These are phyloP conservation scores for Hypoxylon sp. DNA, from an alignment of 2,329 filamentous ascomycete genomes.

Conservation along the genomic window DNA sequence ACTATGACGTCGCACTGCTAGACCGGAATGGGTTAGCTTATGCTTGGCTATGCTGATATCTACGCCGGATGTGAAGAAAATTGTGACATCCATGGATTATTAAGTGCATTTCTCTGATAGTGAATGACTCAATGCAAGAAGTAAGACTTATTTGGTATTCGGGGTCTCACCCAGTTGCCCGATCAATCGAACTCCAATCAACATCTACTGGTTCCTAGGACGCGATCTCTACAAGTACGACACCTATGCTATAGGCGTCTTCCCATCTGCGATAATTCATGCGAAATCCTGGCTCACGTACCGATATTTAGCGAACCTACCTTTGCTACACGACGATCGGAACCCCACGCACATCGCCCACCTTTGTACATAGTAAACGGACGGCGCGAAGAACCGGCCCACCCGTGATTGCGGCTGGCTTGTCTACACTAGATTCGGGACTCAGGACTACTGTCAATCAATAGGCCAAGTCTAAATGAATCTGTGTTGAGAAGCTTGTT, in stretches of 20 bases:
- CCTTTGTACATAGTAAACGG: background rate
- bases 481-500: too few species aligned
- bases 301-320: background rate
- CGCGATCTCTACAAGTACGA: background rate
- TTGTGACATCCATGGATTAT: background rate
- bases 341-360: background rate
- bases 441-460: too few species aligned
- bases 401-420: too few species aligned
- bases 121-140: background rate
- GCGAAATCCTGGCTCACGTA: background rate
- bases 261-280: too few species aligned
- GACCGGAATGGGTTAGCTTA: conserved; percentile 26
- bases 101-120: background rate
- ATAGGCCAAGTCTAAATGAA: too few species aligned
- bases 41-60: conserved; percentile 9
- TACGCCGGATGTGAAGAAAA: background rate
- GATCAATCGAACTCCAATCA: background rate
- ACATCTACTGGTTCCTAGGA: background rate
- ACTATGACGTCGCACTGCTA: conserved; percentile 17
- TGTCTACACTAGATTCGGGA: too few species aligned
- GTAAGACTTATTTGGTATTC: background rate
- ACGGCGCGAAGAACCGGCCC: background rate
- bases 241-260: background rate
- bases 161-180: too few species aligned
- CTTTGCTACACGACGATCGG: background rate